These are phyloP conservation scores for Penicillium coprophilum DNA, from an alignment of 495 filamentous ascomycete species.

Conservation along the genomic window DNA sequence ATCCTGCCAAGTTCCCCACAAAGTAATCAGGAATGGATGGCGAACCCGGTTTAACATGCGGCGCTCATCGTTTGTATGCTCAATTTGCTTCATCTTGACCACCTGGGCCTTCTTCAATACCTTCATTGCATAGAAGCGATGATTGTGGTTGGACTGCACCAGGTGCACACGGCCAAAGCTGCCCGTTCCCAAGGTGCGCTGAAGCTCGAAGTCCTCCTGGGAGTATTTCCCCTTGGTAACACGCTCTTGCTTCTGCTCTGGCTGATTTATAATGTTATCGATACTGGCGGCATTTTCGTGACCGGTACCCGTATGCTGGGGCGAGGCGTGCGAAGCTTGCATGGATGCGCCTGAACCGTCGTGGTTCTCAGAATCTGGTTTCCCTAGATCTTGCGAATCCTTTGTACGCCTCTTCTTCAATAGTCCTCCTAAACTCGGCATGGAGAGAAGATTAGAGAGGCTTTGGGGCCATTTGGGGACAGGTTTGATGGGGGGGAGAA, in stretches of 20 bases:
- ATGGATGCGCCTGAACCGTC: conserved; percentile 42
- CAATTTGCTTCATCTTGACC: conserved; percentile 99
- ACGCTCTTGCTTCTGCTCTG: conserved; percentile 44
- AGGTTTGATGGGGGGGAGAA: conserved; percentile 12
- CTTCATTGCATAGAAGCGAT: conserved; percentile 96
- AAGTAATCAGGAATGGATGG: conserved; percentile 93
- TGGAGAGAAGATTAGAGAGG: conserved; percentile 30
- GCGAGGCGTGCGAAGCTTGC: conserved; percentile 38
- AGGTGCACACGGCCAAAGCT: conserved; percentile 96
- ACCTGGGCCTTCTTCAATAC: conserved; percentile 98
- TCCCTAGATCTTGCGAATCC: conserved; percentile 58
- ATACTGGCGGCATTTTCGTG: conserved; percentile 45
- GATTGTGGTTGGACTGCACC: conserved; percentile 95
- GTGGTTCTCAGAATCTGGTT: conserved; percentile 32
- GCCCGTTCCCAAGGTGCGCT: conserved; percentile 90
- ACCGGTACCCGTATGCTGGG: conserved; percentile 32
- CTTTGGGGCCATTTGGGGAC: conserved; percentile 3
- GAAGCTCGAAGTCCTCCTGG: conserved; percentile 79
- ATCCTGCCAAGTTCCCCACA: conserved; percentile 99
- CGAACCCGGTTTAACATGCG: conserved; percentile 92
- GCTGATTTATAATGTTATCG: conserved; percentile 42
- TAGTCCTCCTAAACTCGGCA: conserved; percentile 63
- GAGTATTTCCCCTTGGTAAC: conserved; percentile 98
- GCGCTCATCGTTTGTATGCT: conserved; percentile 97
- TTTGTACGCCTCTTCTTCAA: conserved; percentile 98